Conservation (phyloP, 1,284 basidiomycete species). For the Cutaneotrichosporon daszewskae region DNA sequence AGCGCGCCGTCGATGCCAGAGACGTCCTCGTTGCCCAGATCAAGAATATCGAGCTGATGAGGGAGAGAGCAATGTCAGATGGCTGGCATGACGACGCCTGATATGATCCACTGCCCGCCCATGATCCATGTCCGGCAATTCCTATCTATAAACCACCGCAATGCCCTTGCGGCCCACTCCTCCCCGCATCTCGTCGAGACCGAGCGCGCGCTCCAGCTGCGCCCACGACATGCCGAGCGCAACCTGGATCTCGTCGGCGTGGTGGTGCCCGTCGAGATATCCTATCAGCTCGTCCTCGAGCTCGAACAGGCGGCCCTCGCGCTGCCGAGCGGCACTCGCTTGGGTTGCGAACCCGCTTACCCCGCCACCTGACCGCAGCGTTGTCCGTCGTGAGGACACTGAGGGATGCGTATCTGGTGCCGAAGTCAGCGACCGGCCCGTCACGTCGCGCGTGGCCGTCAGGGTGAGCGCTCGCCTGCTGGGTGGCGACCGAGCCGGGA, state of each 20-base stretch:
- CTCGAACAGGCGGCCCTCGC: slow-evolving; percentile 19
- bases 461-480: neutral
- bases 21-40: too few relatives aligned
- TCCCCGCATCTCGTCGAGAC: slow-evolving; percentile 28
- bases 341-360: neutral
- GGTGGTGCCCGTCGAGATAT: slow-evolving; percentile 77
- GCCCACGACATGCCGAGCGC: slow-evolving; percentile 78
- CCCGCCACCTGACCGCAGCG: slow-evolving; percentile 9
- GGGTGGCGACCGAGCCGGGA: neutral
- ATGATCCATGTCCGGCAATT: too few relatives aligned
- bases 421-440: slow-evolving; percentile 1
- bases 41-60: too few relatives aligned
- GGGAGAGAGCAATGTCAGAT: too few relatives aligned
- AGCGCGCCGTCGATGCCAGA: too few relatives aligned
- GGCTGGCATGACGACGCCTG: too few relatives aligned
- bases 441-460: slow-evolving; percentile 1
- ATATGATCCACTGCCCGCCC: too few relatives aligned
- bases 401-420: slow-evolving; percentile 20
- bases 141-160: slow-evolving; percentile 30
- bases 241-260: slow-evolving; percentile 84
- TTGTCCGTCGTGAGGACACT: slow-evolving; percentile 8
- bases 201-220: slow-evolving; percentile 68
- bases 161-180: slow-evolving; percentile 38
- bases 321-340: slow-evolving; percentile 15
- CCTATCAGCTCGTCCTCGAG: slow-evolving; percentile 53